These are phyloP conservation scores for Acorus gramineus DNA, from an alignment of 106 monocot species.

Conservation along the genomic window DNA sequence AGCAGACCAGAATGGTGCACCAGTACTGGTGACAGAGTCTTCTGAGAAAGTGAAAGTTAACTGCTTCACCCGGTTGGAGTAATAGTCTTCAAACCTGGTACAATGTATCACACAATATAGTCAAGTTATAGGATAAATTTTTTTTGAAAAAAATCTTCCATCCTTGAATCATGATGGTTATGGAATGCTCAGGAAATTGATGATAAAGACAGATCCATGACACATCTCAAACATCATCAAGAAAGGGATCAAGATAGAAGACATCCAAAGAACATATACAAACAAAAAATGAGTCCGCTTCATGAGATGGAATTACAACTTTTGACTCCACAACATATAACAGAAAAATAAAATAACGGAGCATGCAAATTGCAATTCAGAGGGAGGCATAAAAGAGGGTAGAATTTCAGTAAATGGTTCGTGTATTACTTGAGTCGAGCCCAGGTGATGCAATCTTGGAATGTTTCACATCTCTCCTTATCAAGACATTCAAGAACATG, in stretches of 20 bases:
- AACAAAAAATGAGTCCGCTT: too few species aligned
- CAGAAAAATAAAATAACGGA: too few species aligned
- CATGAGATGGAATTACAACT: too few species aligned
- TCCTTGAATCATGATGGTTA: too few species aligned
- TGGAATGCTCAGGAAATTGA: too few species aligned
- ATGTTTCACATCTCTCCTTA: constrained; percentile 63
- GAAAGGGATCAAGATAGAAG: neutral
- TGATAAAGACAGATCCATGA: too few species aligned
- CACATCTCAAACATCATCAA: neutral
- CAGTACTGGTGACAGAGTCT: constrained; percentile 61
- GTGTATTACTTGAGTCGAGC: constrained; percentile 66
- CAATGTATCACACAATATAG: neutral
- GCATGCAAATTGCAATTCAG: too few species aligned
- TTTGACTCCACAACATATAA: too few species aligned
- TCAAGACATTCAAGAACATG: constrained; percentile 74
- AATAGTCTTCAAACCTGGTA: constrained; percentile 88
- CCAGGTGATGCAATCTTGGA: constrained; percentile 81
- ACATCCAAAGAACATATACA: too few species aligned
- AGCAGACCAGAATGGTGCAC: constrained; percentile 79
- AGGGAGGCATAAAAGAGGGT: too few species aligned
- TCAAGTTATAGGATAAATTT: neutral
- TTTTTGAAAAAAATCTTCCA: neutral
- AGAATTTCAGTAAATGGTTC: too few species aligned
- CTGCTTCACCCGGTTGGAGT: constrained; percentile 81
- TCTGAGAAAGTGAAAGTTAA: constrained; percentile 81